phyloP scores from a whole-genome alignment of 2,329 filamentous ascomycete genomes.

The Penicillium sclerotiorum region DNA sequence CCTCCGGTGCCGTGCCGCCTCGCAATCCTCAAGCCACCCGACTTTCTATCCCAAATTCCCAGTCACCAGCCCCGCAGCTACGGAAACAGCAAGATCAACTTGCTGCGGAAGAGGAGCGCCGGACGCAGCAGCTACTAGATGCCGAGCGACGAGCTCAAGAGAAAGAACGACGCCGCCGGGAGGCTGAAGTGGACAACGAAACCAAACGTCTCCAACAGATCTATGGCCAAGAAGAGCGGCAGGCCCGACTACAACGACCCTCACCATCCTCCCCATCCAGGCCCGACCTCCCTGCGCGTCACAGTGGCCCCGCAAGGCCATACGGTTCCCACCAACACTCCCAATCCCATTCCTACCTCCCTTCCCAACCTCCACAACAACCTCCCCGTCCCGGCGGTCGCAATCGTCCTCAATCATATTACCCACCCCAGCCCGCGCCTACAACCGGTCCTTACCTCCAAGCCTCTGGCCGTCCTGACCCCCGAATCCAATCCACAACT shows the following conservation, averaged over 20 bases:
- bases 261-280: constrained; percentile 11
- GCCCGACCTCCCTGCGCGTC: constrained; percentile 23
- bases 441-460: constrained; percentile 25
- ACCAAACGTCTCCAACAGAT: constrained; percentile 69
- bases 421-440: constrained; percentile 10
- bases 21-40: constrained; percentile 10
- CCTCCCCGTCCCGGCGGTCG: constrained; percentile 11
- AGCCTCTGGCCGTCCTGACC: constrained; percentile 13
- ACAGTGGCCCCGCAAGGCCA: constrained; percentile 16
- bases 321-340: constrained; percentile 19
- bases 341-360: constrained; percentile 25
- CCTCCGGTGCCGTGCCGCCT: constrained; percentile 15
- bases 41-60: constrained; percentile 13
- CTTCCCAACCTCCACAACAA: constrained; percentile 15
- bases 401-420: constrained; percentile 15
- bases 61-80: constrained; percentile 18
- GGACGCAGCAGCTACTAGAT: constrained; percentile 55
- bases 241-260: constrained; percentile 26
- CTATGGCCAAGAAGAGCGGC: constrained; percentile 54
- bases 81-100: constrained; percentile 40
- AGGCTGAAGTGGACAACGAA: constrained; percentile 70
- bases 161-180: constrained; percentile 48
- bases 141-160: constrained; percentile 48
- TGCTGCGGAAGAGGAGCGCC: constrained; percentile 52
- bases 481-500: constrained; percentile 23